Evolutionary conservation across 306 rosid genomes (phyloP).

Genomic region (Astragalus membranaceus): DNA sequence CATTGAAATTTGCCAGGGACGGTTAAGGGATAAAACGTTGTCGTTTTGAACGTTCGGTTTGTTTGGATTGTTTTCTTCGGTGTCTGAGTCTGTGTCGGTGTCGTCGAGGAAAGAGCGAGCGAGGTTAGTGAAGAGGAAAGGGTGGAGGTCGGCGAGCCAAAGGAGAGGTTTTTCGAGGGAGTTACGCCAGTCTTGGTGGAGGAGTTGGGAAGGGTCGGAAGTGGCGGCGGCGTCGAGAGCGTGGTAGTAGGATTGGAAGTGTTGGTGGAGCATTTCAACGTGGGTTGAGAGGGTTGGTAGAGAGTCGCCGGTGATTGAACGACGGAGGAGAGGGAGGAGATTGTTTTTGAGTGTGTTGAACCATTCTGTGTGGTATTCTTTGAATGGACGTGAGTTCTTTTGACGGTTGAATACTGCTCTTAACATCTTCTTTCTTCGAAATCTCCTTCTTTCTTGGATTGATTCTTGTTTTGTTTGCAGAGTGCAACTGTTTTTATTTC

Average conservation of each 20-base stretch:
- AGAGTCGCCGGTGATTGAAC: slow-evolving; percentile 27
- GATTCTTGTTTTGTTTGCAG: not conserved
- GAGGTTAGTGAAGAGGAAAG: slow-evolving; percentile 63
- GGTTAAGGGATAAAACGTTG: not conserved
- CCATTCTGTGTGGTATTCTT: slow-evolving; percentile 34
- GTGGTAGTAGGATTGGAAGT: slow-evolving; percentile 64
- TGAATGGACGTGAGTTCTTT: slow-evolving; percentile 28
- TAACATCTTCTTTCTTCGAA: slow-evolving; percentile 15
- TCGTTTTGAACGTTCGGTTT: not conserved
- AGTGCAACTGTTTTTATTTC: not conserved
- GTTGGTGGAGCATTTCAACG: slow-evolving; percentile 53
- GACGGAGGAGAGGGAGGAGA: slow-evolving; percentile 37
- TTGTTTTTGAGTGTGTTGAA: slow-evolving; percentile 31
- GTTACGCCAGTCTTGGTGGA: slow-evolving; percentile 58
- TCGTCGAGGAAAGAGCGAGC: slow-evolving; percentile 52
- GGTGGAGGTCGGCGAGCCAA: slow-evolving; percentile 74
- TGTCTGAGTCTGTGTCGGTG: not conserved
- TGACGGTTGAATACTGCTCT: slow-evolving; percentile 33
- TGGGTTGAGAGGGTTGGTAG: slow-evolving; percentile 34
- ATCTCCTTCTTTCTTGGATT: not conserved
- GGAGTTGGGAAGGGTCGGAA: slow-evolving; percentile 36
- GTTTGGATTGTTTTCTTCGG: not conserved
- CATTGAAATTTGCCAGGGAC: slow-evolving; percentile 48
- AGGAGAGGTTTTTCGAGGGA: slow-evolving; percentile 65
- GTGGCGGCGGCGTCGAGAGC: slow-evolving; percentile 58